These are phyloP conservation scores for Penicillium robsamsonii DNA, from an alignment of 495 filamentous ascomycete genomes.

Conservation along the genomic window DNA sequence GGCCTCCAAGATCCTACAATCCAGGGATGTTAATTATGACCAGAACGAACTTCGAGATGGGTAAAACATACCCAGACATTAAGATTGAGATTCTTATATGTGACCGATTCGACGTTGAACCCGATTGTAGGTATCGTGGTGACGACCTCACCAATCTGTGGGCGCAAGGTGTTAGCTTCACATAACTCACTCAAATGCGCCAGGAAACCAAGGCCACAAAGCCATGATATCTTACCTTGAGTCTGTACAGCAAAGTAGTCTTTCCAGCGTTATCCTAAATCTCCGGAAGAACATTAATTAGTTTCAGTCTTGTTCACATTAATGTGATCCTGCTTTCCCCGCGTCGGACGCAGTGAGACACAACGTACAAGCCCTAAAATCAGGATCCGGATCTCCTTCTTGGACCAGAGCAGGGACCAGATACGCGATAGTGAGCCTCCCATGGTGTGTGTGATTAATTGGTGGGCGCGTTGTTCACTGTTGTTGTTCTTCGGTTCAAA, in stretches of 20 bases:
- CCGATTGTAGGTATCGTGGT: slow-evolving; percentile 99
- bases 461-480: neutral
- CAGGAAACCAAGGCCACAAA: neutral
- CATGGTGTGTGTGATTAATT: slow-evolving; percentile 52
- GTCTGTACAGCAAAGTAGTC: slow-evolving; percentile 90
- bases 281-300: slow-evolving; percentile 18
- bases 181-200: neutral
- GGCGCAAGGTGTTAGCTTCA: slow-evolving; percentile 23
- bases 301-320: slow-evolving; percentile 6
- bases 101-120: slow-evolving; percentile 98
- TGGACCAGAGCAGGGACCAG: slow-evolving; percentile 77
- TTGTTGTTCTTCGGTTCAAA: neutral
- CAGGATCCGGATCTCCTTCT: slow-evolving; percentile 96
- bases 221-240: slow-evolving; percentile 64
- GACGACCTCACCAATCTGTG: slow-evolving; percentile 94
- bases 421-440: slow-evolving; percentile 75
- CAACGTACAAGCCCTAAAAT: slow-evolving; percentile 85
- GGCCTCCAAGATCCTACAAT: slow-evolving; percentile 82
- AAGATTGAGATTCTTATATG: slow-evolving; percentile 96
- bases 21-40: slow-evolving; percentile 5
- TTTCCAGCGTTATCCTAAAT: slow-evolving; percentile 95
- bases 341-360: neutral
- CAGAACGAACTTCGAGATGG: neutral
- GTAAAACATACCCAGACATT: slow-evolving; percentile 80
- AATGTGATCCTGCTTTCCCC: neutral